Evolutionary conservation across 2,329 filamentous ascomycete species (phyloP).

Genomic region (Pestalotiopsis sp.): DNA sequence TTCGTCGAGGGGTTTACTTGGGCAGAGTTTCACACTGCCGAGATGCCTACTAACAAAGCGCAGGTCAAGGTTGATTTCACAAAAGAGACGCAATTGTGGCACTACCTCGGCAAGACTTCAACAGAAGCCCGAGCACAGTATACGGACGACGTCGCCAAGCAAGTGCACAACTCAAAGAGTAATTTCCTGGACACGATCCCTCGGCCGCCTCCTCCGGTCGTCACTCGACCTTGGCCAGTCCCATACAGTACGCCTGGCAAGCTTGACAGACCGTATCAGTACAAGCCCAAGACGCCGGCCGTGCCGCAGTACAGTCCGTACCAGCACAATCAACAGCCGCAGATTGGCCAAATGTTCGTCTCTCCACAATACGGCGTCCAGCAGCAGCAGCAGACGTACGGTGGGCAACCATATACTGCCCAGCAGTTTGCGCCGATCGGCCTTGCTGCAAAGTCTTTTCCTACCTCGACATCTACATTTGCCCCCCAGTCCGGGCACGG

Average conservation of each 20-base stretch:
- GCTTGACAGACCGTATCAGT: slow-evolving; percentile 35
- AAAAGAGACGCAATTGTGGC: slow-evolving; percentile 79
- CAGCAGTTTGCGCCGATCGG: slow-evolving; percentile 37
- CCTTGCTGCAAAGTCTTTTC: slow-evolving; percentile 14
- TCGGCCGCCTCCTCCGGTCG: slow-evolving; percentile 40
- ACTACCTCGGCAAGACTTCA: slow-evolving; percentile 83
- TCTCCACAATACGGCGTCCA: slow-evolving; percentile 8
- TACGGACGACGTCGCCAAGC: slow-evolving; percentile 70
- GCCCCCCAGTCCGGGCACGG: neutral
- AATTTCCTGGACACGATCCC: slow-evolving; percentile 74
- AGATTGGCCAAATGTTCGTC: neutral
- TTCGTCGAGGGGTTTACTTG: slow-evolving; percentile 72
- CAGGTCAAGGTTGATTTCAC: slow-evolving; percentile 72
- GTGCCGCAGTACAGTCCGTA: slow-evolving; percentile 22
- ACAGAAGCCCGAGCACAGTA: slow-evolving; percentile 92
- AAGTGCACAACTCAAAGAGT: slow-evolving; percentile 66
- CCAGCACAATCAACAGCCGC: slow-evolving; percentile 1
- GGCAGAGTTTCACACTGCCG: slow-evolving; percentile 76
- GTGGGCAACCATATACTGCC: slow-evolving; percentile 26
- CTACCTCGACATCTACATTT: slow-evolving; percentile 14
- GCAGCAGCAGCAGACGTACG: slow-evolving; percentile 1
- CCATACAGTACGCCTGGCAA: slow-evolving; percentile 23
- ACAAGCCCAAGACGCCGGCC: slow-evolving; percentile 31
- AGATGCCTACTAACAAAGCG: slow-evolving; percentile 56
- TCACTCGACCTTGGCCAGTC: slow-evolving; percentile 25